These are phyloP conservation scores for Trichoderma simmonsii DNA, from an alignment of 2,329 filamentous ascomycete genomes.

Conservation along the genomic window DNA sequence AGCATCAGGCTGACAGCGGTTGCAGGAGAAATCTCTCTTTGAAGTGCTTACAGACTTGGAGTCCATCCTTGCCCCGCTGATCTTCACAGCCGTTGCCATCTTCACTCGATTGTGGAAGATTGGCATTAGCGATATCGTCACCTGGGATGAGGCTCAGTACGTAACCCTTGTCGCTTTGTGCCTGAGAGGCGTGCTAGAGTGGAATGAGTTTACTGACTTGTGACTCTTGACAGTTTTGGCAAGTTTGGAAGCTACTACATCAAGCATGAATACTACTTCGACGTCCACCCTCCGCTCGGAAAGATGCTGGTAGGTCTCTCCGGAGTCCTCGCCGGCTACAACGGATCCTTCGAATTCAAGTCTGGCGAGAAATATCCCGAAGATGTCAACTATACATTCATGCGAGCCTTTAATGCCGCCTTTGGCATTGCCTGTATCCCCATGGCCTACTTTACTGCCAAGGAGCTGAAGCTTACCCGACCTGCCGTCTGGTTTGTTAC, in stretches of 20 bases:
- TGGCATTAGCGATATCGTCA: slow-evolving; percentile 63
- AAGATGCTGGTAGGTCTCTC: slow-evolving; percentile 98
- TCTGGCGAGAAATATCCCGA: slow-evolving; percentile 93
- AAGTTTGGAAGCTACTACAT: slow-evolving; percentile 99
- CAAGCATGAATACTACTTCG: slow-evolving; percentile 98
- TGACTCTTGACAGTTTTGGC: slow-evolving; percentile 60
- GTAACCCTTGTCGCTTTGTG: slow-evolving; percentile 27
- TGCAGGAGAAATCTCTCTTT: slow-evolving; percentile 55
- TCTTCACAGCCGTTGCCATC: slow-evolving; percentile 60
- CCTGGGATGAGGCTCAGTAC: slow-evolving; percentile 66
- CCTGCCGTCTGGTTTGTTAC: slow-evolving; percentile 93
- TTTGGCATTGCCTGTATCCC: slow-evolving; percentile 93
- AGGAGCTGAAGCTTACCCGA: slow-evolving; percentile 80
- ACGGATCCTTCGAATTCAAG: slow-evolving; percentile 99
- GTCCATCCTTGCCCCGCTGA: slow-evolving; percentile 56
- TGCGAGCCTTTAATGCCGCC: slow-evolving; percentile 95
- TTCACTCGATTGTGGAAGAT: slow-evolving; percentile 70
- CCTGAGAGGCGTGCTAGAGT: neutral
- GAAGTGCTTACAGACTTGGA: slow-evolving; percentile 63
- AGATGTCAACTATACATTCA: slow-evolving; percentile 95
- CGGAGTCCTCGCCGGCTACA: slow-evolving; percentile 94
- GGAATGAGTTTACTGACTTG: slow-evolving; percentile 19
- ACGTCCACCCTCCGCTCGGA: slow-evolving; percentile 86
- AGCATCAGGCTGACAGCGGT: slow-evolving; percentile 23
- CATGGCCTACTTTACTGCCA: slow-evolving; percentile 91